These are phyloP conservation scores for Eucalyptus camaldulensis DNA, from an alignment of 345 rosid genomes.

Conservation along the genomic window DNA sequence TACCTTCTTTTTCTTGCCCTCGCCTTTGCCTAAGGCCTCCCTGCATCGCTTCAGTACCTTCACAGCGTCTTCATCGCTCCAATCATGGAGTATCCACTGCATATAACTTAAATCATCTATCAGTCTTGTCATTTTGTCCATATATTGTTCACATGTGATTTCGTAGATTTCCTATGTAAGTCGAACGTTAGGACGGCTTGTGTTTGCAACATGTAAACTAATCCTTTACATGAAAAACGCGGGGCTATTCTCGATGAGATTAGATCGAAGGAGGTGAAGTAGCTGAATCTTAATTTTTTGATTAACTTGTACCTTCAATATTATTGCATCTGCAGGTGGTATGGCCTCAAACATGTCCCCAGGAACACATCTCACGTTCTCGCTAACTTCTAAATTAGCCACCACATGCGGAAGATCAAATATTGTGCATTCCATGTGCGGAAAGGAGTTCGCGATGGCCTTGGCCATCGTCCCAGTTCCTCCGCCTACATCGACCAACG, in stretches of 20 bases:
- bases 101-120: neutral
- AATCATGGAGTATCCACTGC: neutral
- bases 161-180: neutral
- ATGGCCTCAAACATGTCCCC: conserved; percentile 18
- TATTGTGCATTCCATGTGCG: conserved; percentile 2
- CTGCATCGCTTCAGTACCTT: neutral
- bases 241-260: neutral
- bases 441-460: conserved; percentile 4
- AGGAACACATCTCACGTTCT: conserved; percentile 6
- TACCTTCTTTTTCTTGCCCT: neutral
- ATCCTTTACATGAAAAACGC: neutral
- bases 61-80: neutral
- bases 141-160: too few relatives aligned
- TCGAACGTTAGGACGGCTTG: neutral
- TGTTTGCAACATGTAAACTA: neutral
- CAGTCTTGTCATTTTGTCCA: neutral
- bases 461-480: conserved; percentile 11
- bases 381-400: neutral
- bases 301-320: conserved; percentile 9
- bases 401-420: conserved; percentile 10
- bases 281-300: neutral
- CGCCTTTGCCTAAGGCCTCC: neutral
- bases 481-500: conserved; percentile 25
- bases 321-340: conserved; percentile 12
- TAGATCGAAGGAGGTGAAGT: neutral